Evolutionary conservation across 345 rosid species (phyloP), one percentile per base, ranked within the genome.

Genomic region (Jatropha curcas): DNA sequence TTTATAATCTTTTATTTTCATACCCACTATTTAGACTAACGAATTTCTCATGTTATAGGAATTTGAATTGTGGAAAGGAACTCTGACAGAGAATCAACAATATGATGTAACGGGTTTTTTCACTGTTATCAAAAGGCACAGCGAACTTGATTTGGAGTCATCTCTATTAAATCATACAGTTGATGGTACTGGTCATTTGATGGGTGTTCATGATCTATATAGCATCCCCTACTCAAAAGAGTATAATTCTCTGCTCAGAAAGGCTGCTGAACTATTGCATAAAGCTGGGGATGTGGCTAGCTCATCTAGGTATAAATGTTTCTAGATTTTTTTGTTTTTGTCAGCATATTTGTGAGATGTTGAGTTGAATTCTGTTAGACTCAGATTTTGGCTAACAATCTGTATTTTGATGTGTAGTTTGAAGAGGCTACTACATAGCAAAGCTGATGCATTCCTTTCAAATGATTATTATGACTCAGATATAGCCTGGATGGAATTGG

Each of bases 401-500:
- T n/a, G 80, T 81, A 59, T 80, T 56, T 12, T 67, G 60, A 68
- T 37, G 20, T 80, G 74, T 81, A 94, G 98, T 81, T 88, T 94
- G 86, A 92, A 89, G 93, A 89, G 85, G 82, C 84, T 92, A 68
- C 84, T 94, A 61, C 95, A 92, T 43, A 76, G 90, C 86, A 94
- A 92, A 84, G 98, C 97, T 13, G 87, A 86, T 55, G 96, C 97
- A 25, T 94, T 94, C 85, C 89, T 90, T 60, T 90, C 98, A 65
- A 92, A 94, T 84, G 87, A 92, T 56, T 94, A 92, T 71, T 89
- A 90, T 76, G 95, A 89, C 55, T 94, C 98, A 0, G 98, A 90
- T 81, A 85, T 94, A 66, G 97, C 97, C 62, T 92, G 97, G 98
- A 94, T 94, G 97, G 97, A 94, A 74, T 79, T 94, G 97, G 98